Evolutionary conservation across 106 monocot species (phyloP), one percentile per base, ranked within the genome.

Genomic region (Dendrobium nobile): DNA sequence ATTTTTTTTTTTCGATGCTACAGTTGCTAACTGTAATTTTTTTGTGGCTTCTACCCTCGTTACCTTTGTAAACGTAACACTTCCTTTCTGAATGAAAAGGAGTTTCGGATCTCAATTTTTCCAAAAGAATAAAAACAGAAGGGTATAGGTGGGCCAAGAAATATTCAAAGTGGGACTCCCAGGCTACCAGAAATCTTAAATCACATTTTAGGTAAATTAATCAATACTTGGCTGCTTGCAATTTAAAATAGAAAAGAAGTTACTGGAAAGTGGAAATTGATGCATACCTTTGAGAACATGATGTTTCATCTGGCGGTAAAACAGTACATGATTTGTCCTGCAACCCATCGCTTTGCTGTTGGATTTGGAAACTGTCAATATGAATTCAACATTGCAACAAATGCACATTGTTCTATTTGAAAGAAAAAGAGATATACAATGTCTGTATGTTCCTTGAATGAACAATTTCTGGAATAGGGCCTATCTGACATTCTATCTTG

Each of bases 261-360:
- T 44, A 20, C 43, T 44, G 5, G 43, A 74, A 74, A 20, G 20
- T 44, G 13, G 43, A 74, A 74, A 74, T 44, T 74, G 43, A 74
- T 74, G 43, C 41, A 75, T 7, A 87, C 90, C 85, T 83, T 75
- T 20, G 75, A 41, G 47, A 79, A 43, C 26, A 51, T 72, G 78
- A 18, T 55, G 82, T 45, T 47, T 85, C 82, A 81, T 81, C 65
- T 56, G 82, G 70, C 55, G 83, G 82, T 72, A 78, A 61, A 78
- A 67, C 27, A 40, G 20, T 55, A 18, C 10, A 54, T 81, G 75
- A 83, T n/a, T 81, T 85, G 33, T 44, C 79, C 6, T 42, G 67
- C 19, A 73, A 67, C 40, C 74, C 82, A 54, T 84, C 79, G 84
- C 26, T 84, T 80, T 77, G 84, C 85, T 88, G 3, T 81, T 54